phyloP scores from a whole-genome alignment of 805 yeast species.

The Zygosaccharomyces pseudorouxii region DNA sequence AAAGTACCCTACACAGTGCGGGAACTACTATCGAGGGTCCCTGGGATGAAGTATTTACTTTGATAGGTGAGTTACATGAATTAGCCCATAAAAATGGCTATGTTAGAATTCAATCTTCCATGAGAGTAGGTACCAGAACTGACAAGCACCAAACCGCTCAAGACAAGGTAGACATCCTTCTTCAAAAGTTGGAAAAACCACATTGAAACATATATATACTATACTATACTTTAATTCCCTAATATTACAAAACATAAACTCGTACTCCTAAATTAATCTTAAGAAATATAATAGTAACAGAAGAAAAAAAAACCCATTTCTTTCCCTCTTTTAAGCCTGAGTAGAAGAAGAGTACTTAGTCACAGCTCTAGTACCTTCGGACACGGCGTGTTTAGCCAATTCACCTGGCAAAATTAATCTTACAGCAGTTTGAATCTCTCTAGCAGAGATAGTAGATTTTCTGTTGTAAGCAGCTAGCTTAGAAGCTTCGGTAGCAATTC shows the following conservation, averaged over 20 bases:
- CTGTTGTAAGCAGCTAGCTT: conserved; percentile 95
- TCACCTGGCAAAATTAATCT: conserved; percentile 95
- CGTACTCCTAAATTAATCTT: conserved; percentile 4
- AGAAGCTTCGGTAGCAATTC: conserved; percentile 92
- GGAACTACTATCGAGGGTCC: conserved; percentile 90
- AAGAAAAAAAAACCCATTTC: conserved; percentile 10
- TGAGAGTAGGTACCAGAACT: conserved; percentile 79
- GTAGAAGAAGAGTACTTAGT: conserved; percentile 77
- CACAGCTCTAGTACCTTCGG: conserved; percentile 95
- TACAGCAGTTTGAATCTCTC: conserved; percentile 95
- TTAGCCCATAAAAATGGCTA: conserved; percentile 67
- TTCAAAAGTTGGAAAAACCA: conserved; percentile 40
- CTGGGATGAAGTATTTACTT: conserved; percentile 81
- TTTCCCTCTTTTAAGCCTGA: conserved; percentile 17
- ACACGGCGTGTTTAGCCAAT: conserved; percentile 92
- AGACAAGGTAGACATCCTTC: conserved; percentile 66
- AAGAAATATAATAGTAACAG: conserved; percentile 2
- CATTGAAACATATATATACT: conserved; percentile 7
- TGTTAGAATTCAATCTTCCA: conserved; percentile 77
- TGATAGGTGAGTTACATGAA: conserved; percentile 76
- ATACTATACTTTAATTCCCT: conserved; percentile 12
- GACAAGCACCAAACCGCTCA: conserved; percentile 69
- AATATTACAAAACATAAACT: conserved; percentile 11
- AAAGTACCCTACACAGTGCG: conserved; percentile 78
- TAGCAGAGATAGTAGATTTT: conserved; percentile 90